Evolutionary conservation across 192 early-diverging fungal species (phyloP).

Genomic region (Podochytrium sp.): DNA sequence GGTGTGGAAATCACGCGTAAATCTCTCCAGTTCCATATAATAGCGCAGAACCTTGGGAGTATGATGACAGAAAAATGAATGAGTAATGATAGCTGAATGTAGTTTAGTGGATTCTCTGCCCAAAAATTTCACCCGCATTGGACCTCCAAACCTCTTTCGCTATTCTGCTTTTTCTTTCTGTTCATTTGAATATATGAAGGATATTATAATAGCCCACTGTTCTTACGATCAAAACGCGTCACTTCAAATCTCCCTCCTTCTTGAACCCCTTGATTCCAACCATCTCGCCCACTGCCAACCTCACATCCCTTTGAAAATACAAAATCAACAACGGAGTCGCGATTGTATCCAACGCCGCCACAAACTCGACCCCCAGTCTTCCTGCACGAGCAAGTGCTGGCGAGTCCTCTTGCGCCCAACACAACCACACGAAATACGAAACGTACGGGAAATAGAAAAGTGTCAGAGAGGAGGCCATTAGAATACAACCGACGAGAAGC

Average conservation of each 20-base stretch:
- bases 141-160: no score
- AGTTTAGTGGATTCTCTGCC: no score
- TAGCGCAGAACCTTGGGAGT: no score
- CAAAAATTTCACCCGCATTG: no score
- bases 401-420: background rate
- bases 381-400: background rate
- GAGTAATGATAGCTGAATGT: no score
- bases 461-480: background rate
- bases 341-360: background rate
- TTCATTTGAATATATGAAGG: no score
- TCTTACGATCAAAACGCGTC: no score
- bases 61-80: no score
- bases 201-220: no score
- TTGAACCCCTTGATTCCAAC: background rate
- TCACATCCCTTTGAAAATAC: constrained; percentile 6
- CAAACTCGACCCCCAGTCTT: background rate
- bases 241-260: background rate
- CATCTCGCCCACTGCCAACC: background rate
- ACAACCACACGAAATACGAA: background rate
- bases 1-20: no score
- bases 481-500: background rate
- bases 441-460: constrained; percentile 1
- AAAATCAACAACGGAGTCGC: background rate
- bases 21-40: no score
- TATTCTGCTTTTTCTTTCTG: no score